Percentiles rank a stretch among this genome's conserved stretches.
Evolutionary conservation across 495 filamentous ascomycete species (phyloP).

Genomic region (Xylaria curta): DNA sequence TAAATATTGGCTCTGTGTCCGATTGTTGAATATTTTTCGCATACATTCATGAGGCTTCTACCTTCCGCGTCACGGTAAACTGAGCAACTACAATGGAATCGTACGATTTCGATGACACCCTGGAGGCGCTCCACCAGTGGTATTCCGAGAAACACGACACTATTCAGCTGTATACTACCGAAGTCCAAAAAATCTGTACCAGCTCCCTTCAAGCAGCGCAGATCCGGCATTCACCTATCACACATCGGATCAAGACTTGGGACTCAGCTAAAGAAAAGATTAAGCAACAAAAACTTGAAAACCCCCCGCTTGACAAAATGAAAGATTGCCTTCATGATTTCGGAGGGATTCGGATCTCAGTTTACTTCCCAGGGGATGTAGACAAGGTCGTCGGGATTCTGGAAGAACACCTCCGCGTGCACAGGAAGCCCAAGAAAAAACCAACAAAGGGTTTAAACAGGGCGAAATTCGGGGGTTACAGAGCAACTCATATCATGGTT

Average conservation of each 20-base stretch:
- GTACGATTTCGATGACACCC: background rate
- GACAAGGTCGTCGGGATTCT: background rate
- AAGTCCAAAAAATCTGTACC: background rate
- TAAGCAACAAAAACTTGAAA: background rate
- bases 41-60: background rate
- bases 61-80: background rate
- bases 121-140: background rate
- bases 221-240: background rate
- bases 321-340: background rate
- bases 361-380: slow-evolving; percentile 7
- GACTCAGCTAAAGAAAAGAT: background rate
- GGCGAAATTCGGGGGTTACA: background rate
- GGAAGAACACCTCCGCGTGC: background rate
- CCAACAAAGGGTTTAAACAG: background rate
- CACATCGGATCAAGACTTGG: background rate
- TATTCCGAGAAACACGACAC: background rate
- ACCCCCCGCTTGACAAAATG: background rate
- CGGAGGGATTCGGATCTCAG: background rate
- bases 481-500: background rate
- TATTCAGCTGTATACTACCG: background rate
- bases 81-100: background rate
- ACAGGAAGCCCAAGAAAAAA: background rate
- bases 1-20: background rate
- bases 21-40: background rate
- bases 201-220: background rate